Base-by-base conservation (phyloP, 78 protist species). In the Goniomonas avonlea region DNA sequence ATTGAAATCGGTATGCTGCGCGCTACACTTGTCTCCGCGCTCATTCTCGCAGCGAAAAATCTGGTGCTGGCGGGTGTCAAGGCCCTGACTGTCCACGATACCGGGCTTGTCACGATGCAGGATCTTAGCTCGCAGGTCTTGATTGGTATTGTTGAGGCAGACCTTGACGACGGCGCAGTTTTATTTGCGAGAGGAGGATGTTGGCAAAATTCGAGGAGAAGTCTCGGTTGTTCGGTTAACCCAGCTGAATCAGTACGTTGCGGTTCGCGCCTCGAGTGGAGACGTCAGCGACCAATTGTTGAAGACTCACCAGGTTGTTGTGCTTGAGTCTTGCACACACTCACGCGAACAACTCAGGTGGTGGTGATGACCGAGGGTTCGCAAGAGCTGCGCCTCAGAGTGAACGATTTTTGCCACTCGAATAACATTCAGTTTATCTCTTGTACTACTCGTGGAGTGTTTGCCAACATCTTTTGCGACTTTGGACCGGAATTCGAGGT, bases 31-130 rank as follows among this genome's bases (percentile, higher is more conserved):
- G 43, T 4, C 43, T 11, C 39, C 31, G 40, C 3, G 34, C 31
- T 21, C 66, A 1, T 5, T 31, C 37, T 3, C n/a, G 71, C 84
- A 80, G 87, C 97, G 50, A 98, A 98, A 89, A 96, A 98, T 83
- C 63, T 97, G 23, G 82, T 93, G 13, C 92, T 98, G n/a, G 93
- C 91, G 13, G 99, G 99, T 32, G 95, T 96, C 41, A 82, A 86
- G 56, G 65, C 88, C n/a, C 93, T 95, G 32, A 82, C 94, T 13
- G 45, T 97, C n/a, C 85, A 86, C 60, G 98, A 95, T 87, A 21
- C 56, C 25, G 73, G 34, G 37, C 66, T 71, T 0, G 89, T 68
- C 37, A 25, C 34, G 34, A 2, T 88, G 70, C 15, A 32, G 13
- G 96, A 94, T 79, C 85, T 91, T 3, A n/a, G 82, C 32, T 32